Conservation (phyloP, 352 stramenopile genomes). For the Blastocystis sp. region DNA sequence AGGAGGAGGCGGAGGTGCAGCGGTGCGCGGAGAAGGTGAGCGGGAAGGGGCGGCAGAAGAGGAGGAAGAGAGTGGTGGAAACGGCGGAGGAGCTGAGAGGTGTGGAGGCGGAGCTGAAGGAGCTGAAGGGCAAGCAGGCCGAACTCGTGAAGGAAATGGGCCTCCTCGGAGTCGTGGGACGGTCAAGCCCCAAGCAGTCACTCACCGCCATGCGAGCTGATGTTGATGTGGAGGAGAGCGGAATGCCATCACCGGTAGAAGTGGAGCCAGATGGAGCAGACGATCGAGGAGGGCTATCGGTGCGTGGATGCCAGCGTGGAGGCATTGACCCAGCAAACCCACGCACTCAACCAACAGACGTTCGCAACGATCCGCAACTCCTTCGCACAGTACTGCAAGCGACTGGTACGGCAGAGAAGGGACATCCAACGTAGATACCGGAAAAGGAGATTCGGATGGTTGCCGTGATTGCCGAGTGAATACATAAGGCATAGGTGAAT, state of each 20-base stretch:
- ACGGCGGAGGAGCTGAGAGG: not conserved
- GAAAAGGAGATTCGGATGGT: conserved; percentile 54
- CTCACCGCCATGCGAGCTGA: no score
- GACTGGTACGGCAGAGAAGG: not conserved
- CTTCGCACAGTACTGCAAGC: conserved; percentile 13
- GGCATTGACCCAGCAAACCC: not conserved
- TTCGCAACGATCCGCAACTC: conserved; percentile 16
- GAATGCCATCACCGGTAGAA: not conserved
- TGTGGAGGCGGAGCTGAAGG: no score
- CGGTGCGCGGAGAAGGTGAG: not conserved
- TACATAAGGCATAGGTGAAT: not conserved
- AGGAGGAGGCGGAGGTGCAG: not conserved
- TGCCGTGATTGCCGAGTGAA: not conserved
- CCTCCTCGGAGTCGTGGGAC: no score
- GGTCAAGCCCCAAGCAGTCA: no score
- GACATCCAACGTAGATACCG: conserved; percentile 23
- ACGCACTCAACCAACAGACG: not conserved
- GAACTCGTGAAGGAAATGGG: no score
- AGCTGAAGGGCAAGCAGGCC: no score
- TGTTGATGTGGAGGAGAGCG: no score
- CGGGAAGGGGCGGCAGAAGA: not conserved
- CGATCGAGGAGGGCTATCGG: conserved; percentile 5
- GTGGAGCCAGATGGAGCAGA: not conserved
- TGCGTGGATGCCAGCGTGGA: not conserved
- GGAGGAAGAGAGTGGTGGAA: not conserved